Percentiles rank a stretch among this genome's conserved stretches.
These are phyloP conservation scores for Berberis thunbergii DNA, from an alignment of 164 flowering plant genomes.

Conservation along the genomic window DNA sequence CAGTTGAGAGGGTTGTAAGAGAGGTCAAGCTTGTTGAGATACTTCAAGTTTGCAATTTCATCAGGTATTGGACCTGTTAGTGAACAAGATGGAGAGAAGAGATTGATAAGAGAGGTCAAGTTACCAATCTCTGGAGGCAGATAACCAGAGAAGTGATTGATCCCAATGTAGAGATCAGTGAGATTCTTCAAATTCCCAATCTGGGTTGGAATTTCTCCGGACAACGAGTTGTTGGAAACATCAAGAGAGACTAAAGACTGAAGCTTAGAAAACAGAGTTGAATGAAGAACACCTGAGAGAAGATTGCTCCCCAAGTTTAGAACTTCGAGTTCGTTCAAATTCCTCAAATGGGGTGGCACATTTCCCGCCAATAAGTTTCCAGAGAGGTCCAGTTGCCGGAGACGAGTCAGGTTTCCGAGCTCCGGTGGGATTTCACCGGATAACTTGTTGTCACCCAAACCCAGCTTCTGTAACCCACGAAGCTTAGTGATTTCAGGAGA, in stretches of 20 bases:
- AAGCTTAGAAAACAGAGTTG: slow-evolving; percentile 27
- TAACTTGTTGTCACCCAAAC: slow-evolving; percentile 34
- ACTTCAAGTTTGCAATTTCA: slow-evolving; percentile 28
- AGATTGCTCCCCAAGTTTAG: slow-evolving; percentile 46
- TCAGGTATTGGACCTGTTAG: slow-evolving; percentile 68
- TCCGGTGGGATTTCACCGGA: slow-evolving; percentile 56
- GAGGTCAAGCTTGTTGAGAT: slow-evolving; percentile 45
- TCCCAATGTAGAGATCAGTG: slow-evolving; percentile 53
- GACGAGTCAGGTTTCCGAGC: slow-evolving; percentile 28
- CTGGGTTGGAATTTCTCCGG: slow-evolving; percentile 46
- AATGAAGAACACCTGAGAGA: slow-evolving; percentile 45
- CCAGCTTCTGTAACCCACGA: slow-evolving; percentile 16
- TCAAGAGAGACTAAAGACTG: slow-evolving; percentile 38
- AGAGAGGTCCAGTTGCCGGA: slow-evolving; percentile 45
- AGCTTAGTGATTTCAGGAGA: slow-evolving; percentile 24
- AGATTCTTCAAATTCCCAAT: slow-evolving; percentile 41
- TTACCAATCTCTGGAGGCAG: slow-evolving; percentile 56
- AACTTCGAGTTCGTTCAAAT: slow-evolving; percentile 24
- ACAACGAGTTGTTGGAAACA: slow-evolving; percentile 52
- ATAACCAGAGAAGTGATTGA: slow-evolving; percentile 48
- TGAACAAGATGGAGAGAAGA: slow-evolving; percentile 38
- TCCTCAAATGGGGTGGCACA: slow-evolving; percentile 33
- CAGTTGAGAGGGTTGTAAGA: slow-evolving; percentile 58
- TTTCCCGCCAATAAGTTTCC: slow-evolving; percentile 34
- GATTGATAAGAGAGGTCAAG: slow-evolving; percentile 29